Evolutionary conservation across 345 rosid species (phyloP), one percentile per base, ranked within the genome.

Genomic region (Anacardium occidentale): DNA sequence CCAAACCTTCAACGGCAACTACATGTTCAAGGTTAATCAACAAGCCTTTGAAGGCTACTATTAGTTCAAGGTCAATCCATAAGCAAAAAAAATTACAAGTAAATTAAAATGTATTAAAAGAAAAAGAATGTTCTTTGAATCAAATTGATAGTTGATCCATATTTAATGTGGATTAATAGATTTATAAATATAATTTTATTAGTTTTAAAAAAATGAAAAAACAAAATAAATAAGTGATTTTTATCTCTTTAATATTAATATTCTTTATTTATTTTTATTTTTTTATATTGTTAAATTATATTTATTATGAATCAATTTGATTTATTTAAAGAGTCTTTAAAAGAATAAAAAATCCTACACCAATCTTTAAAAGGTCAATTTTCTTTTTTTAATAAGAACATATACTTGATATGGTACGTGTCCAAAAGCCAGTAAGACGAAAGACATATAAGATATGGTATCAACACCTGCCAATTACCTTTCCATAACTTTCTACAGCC

Each of bases 381-480:
- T 12, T 20, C 26, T 66, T 51, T 37, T n/a, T 26, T 26, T 53
- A 17, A 72, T 12, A 18, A 71, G 44, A 70, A 56, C 24, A 45
- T 60, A 55, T 47, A 26, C 48, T 34, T 34, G 44, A 37, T 17
- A 44, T 40, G 12, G 61, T 18, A 53, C 0, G 40, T 17, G 20
- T 0, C 0, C 34, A 7, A 73, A 40, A n/a, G n/a, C 17, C 15
- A 11, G 54, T 55, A 12, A 0, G 26, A 3, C 29, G 9, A 5
- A 32, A 29, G 32, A 45, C 44, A 47, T 59, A 17, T 29, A 25
- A 59, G 42, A 7, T n/a, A 48, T 5, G 40, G 47, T 0, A 26
- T 26, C 21, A 20, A 40, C 80, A 87, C 91, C 89, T 82, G 73
- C 85, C 83, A 69, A 87, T 82, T 60, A 83, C 75, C 72, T 84